Base-by-base conservation (phyloP, 176 grass and related monocot species). In the Eragrostis nindensis region DNA sequence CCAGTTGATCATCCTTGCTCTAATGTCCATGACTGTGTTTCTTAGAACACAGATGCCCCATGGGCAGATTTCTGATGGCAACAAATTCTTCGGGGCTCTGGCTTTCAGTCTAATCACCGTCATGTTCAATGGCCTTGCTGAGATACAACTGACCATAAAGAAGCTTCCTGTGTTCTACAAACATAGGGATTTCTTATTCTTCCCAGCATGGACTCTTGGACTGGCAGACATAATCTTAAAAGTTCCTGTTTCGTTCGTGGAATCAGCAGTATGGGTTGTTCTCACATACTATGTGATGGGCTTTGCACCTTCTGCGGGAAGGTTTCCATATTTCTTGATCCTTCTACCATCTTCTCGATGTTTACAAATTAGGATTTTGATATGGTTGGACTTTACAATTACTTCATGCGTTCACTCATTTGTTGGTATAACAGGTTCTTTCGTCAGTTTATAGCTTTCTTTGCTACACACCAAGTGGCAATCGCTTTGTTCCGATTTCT, bases 401-500 rank as follows among this genome's bases (percentile, higher is more conserved):
- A 40, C 55, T 74, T 68, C 9, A 81, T 49, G 39, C 30, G 48
- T 45, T 57, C 64, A 45, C 76, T 3, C 66, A 30, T 82, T 12
- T 86, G 14, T 54, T 78, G n/a, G n/a, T 27, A 5, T 59, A 11
- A 18, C 69, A 97, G 94, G 92, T 98, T 94, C 90, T 94, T 98
- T 76, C 77, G 92, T 24, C 92, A 92, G 70, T 89, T 85, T 22
- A 47, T 98, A 77, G 87, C 90, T 63, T 92, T 89, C 65, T 83
- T 91, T 7, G 70, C 81, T 27, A 81, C 87, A 47, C 92, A 98
- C 84, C 95, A 98, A 57, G 62, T 94, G 95, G 92, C 90, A 7
- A 83, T 92, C 66, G 76, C 69, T 30, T 16, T 98, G 70, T 98
- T 98, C 85, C 87, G 92, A n/a, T 91, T 98, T 22, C 78, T 94